Evolutionary conservation across 106 monocot species (phyloP).

Genomic region (Dendrobium officinale): DNA sequence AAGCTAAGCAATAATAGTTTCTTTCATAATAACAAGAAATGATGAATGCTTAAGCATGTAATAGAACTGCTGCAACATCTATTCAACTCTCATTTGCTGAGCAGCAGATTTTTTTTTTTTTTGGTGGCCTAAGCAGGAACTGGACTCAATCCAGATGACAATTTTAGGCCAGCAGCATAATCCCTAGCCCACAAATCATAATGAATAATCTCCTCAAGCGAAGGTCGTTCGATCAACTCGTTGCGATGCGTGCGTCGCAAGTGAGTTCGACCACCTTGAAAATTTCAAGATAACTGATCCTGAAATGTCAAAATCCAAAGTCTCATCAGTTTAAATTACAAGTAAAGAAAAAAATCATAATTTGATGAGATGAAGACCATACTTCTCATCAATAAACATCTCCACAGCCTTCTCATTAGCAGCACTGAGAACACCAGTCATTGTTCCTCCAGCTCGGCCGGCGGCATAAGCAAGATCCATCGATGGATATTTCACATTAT

Average conservation of each 20-base stretch:
- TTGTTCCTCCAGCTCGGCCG: constrained; percentile 90
- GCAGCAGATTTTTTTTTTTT: too few relatives aligned
- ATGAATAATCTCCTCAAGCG: constrained; percentile 66
- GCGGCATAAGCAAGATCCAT: constrained; percentile 92
- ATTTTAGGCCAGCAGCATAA: constrained; percentile 22
- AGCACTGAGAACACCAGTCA: constrained; percentile 96
- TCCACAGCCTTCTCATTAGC: constrained; percentile 98
- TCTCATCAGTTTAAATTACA: neutral
- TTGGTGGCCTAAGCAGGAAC: neutral
- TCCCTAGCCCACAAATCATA: constrained; percentile 57
- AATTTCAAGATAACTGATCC: constrained; percentile 61
- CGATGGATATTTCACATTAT: constrained; percentile 91
- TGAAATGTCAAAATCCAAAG: constrained; percentile 12
- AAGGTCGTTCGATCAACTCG: constrained; percentile 33
- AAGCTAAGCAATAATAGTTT: too few relatives aligned
- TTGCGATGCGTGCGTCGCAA: constrained; percentile 39
- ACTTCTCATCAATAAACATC: constrained; percentile 90
- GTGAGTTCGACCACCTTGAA: constrained; percentile 58
- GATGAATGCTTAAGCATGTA: too few relatives aligned
- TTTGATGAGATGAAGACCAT: constrained; percentile 1
- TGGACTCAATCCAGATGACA: constrained; percentile 30
- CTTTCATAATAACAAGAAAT: too few relatives aligned
- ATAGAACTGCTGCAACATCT: too few relatives aligned
- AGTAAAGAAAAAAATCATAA: neutral
- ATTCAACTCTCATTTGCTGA: too few relatives aligned